Evolutionary conservation across 2,329 filamentous ascomycete species (phyloP), one percentile per base, ranked within the genome.

Genomic region (Didymella pomorum): DNA sequence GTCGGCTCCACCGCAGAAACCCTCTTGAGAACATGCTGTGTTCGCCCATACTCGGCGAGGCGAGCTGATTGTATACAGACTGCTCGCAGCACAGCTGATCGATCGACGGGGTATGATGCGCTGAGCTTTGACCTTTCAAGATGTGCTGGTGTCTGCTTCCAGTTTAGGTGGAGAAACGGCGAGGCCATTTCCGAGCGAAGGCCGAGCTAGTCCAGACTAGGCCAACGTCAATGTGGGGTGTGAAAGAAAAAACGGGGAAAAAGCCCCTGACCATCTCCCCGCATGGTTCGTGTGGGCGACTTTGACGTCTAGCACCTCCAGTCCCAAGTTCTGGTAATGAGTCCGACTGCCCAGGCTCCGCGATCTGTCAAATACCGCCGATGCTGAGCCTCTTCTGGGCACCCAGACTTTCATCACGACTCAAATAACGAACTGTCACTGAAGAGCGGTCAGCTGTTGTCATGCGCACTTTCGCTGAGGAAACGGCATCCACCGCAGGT

Each of bases 231-330:
- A n/a, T 43, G 41, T 43, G 41, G 41, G 21, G 41, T 26, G 23
- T 43, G 20, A 25, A 42, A 41, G 37, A 23, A 23, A 26, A 41
- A 42, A 25, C 39, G 49, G 18, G 37, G 37, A 41, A 41, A 25
- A 23, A 28, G 48, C 55, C 54, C 54, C 54, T 57, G 54, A 47
- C 54, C 37, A 29, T 50, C 35, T 20, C 54, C 54, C 54, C 54
- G 48, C 55, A 52, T 58, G 49, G 45, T 53, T 58, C 45, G 45
- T 51, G 41, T 43, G 53, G 46, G 52, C 23, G 41, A 50, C 18
- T 56, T 35, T 41, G 47, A 56, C 41, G 53, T 56, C 31, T 56
- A 35, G 39, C 46, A 56, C 25, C 20, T 23, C 43, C 41, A 50
- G 41, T 56, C 54, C 42, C 26, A 28, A 20, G n/a, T 28, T 52